These are phyloP conservation scores for Xylaria digitata DNA, from an alignment of 2,329 filamentous ascomycete species.

Conservation along the genomic window DNA sequence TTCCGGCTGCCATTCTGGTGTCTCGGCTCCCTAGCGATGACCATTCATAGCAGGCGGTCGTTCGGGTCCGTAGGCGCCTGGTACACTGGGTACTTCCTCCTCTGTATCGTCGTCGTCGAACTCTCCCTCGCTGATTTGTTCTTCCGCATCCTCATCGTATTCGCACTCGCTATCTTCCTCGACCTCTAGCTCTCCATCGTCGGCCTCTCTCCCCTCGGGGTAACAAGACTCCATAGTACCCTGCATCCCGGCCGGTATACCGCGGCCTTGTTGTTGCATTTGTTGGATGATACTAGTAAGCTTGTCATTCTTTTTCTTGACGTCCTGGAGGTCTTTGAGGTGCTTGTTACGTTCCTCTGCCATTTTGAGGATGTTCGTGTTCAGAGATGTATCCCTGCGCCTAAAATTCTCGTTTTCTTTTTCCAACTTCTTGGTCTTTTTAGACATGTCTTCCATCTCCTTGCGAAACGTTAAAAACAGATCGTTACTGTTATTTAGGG, in stretches of 20 bases:
- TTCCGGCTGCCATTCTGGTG: slow-evolving; percentile 37
- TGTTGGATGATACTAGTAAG: slow-evolving; percentile 94
- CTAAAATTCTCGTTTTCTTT: slow-evolving; percentile 94
- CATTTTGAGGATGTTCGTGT: slow-evolving; percentile 96
- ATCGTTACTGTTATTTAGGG: slow-evolving; percentile 97
- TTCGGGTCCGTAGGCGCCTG: slow-evolving; percentile 47
- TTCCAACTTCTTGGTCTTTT: slow-evolving; percentile 96
- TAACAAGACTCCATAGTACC: slow-evolving; percentile 70
- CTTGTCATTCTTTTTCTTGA: slow-evolving; percentile 87
- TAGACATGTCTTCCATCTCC: slow-evolving; percentile 99
- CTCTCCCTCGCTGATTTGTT: slow-evolving; percentile 53
- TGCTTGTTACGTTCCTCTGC: slow-evolving; percentile 87
- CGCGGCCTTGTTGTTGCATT: slow-evolving; percentile 94
- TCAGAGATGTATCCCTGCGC: slow-evolving; percentile 92
- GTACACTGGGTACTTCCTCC: slow-evolving; percentile 56
- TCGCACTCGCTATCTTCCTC: slow-evolving; percentile 72
- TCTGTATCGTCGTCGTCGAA: slow-evolving; percentile 65
- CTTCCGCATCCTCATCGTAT: slow-evolving; percentile 69
- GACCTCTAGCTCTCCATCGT: slow-evolving; percentile 71
- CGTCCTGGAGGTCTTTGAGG: slow-evolving; percentile 80
- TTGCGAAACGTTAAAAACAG: slow-evolving; percentile 96
- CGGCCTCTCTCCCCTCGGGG: slow-evolving; percentile 71
- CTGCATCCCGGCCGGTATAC: slow-evolving; percentile 73
- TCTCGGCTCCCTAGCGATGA: slow-evolving; percentile 47
- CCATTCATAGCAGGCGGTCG: slow-evolving; percentile 49